A percentile compares a stretch with the other conserved stretches of the same genome.
Conservation (phyloP, 352 stramenopile species). For the Globisporangium cederbergense region DNA sequence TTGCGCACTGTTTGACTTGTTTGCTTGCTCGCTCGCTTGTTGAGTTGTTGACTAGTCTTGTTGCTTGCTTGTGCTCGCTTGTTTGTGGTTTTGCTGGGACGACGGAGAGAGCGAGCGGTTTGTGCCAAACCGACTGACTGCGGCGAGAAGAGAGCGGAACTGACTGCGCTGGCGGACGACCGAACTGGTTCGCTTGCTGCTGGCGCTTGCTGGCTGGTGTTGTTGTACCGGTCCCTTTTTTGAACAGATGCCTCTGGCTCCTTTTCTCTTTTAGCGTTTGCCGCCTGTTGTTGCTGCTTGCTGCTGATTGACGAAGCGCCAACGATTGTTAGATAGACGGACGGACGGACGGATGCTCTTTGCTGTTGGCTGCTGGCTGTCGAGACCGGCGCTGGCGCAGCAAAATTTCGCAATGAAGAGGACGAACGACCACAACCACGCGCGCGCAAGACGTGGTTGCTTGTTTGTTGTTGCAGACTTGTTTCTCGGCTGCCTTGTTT, state of each 20-base stretch:
- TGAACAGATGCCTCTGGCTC: conserved; percentile 13
- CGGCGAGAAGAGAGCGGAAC: conserved; percentile 9
- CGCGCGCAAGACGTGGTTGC: not conserved
- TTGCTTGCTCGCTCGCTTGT: conserved; percentile 1
- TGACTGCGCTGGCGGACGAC: not conserved
- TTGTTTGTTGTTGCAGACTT: not conserved
- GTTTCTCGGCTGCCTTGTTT: not conserved
- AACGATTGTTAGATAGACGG: not conserved
- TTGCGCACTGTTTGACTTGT: not conserved
- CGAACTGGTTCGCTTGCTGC: not conserved
- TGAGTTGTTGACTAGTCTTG: conserved; percentile 1
- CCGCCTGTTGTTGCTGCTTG: conserved; percentile 7
- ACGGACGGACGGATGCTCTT: conserved; percentile 4
- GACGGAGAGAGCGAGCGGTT: conserved; percentile 2
- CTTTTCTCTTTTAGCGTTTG: conserved; percentile 3
- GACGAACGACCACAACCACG: not conserved
- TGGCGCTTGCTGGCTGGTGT: not conserved
- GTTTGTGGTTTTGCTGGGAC: conserved; percentile 3
- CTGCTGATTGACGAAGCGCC: not conserved
- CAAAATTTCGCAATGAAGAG: conserved; percentile 17
- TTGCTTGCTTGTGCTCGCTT: not conserved
- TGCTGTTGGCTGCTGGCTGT: conserved; percentile 1
- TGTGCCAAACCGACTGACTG: conserved; percentile 8
- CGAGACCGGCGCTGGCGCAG: conserved; percentile 1
- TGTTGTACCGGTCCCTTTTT: conserved; percentile 10